Evolutionary conservation across 352 stramenopile species (phyloP).

Genomic region (Saprolegnia diclina): DNA sequence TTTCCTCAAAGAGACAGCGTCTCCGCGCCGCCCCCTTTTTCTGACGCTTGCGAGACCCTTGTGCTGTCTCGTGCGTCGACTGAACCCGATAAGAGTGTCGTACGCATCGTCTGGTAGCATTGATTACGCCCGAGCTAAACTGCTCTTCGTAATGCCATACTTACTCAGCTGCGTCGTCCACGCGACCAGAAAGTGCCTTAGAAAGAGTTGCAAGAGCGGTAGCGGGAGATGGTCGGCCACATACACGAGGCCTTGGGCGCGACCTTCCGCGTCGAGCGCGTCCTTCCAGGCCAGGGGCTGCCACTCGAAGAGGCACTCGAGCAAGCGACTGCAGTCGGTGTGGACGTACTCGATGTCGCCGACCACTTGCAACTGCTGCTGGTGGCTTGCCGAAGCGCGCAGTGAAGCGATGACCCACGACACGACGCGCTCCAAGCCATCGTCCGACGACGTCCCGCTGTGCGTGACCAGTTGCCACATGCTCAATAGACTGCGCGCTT

Average conservation of each 20-base stretch:
- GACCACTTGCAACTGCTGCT: neutral
- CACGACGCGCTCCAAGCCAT: neutral
- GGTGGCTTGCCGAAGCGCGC: neutral
- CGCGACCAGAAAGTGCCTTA: neutral
- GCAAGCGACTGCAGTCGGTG: neutral
- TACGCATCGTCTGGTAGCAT: too few species aligned
- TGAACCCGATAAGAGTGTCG: too few species aligned
- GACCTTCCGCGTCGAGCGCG: neutral
- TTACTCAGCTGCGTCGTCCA: conserved; percentile 9
- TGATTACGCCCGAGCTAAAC: neutral
- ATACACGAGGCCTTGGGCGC: neutral
- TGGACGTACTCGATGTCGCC: neutral
- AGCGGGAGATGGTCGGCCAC: neutral
- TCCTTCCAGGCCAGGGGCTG: neutral
- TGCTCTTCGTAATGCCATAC: neutral
- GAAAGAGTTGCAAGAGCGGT: neutral
- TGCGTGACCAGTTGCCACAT: conserved; percentile 12
- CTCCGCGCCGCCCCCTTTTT: too few species aligned
- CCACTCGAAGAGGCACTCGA: neutral
- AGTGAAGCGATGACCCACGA: conserved; percentile 7
- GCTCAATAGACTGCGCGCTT: conserved; percentile 3
- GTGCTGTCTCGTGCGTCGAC: too few species aligned
- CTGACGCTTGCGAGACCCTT: too few species aligned
- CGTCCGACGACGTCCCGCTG: neutral
- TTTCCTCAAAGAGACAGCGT: too few species aligned